Conservation (phyloP, 805 yeast genomes). For the Jamesozyma rosinii region DNA sequence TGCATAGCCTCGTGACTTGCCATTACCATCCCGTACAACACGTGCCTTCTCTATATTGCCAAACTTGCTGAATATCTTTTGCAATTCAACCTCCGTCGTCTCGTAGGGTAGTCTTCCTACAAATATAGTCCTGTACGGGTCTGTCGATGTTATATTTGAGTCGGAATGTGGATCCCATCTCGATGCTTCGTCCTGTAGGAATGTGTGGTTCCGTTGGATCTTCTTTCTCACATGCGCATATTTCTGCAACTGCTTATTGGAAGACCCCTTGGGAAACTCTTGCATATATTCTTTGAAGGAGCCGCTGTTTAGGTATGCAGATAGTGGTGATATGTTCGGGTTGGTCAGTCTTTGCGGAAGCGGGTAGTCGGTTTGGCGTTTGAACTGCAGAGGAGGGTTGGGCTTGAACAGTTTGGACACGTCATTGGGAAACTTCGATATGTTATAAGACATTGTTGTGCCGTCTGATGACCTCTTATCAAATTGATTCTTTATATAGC, state of each 20-base stretch:
- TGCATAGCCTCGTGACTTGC: slow-evolving; percentile 69
- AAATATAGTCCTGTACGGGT: slow-evolving; percentile 73
- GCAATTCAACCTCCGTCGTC: slow-evolving; percentile 59
- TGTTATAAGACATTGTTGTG: slow-evolving; percentile 15
- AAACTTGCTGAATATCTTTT: slow-evolving; percentile 48
- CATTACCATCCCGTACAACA: slow-evolving; percentile 47
- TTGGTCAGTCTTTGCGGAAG: slow-evolving; percentile 40
- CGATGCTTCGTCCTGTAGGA: slow-evolving; percentile 31
- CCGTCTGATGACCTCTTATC: neutral
- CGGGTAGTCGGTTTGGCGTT: slow-evolving; percentile 42
- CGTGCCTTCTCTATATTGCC: slow-evolving; percentile 63
- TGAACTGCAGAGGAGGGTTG: slow-evolving; percentile 44
- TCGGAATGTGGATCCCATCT: slow-evolving; percentile 52
- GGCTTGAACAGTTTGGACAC: slow-evolving; percentile 39
- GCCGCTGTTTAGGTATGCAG: slow-evolving; percentile 21
- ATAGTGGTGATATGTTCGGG: slow-evolving; percentile 38
- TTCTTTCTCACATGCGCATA: slow-evolving; percentile 24
- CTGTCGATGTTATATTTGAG: slow-evolving; percentile 47
- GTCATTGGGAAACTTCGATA: slow-evolving; percentile 34
- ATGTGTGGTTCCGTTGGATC: slow-evolving; percentile 17
- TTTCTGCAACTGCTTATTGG: slow-evolving; percentile 14
- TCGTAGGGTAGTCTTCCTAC: slow-evolving; percentile 62
- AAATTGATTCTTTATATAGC: too few relatives aligned
- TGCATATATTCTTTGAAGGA: slow-evolving; percentile 15
- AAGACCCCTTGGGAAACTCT: slow-evolving; percentile 22